Evolutionary conservation across 352 stramenopile genomes (phyloP), one percentile per base, ranked within the genome.

Genomic region (Thalassiosira hispida): DNA sequence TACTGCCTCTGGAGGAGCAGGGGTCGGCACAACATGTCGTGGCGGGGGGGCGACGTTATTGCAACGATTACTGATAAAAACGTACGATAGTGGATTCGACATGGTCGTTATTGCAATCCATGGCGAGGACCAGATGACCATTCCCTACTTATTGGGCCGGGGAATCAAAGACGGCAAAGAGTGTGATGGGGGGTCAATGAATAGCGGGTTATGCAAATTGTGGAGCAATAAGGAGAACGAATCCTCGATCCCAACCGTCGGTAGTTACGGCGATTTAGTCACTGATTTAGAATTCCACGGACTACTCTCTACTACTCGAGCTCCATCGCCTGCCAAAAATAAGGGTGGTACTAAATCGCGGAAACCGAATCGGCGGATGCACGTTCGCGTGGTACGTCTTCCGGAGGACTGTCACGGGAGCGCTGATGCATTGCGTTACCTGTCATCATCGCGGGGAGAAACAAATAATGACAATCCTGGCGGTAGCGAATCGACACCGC

Each of bases 341-440:
- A 60, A 25, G 14, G 27, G 1, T 5, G 25, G 16, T 40, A 16
- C n/a, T 14, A 35, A 14, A n/a, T 9, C 29, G 18, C 2, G 6
- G 4, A 47, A 4, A 25, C 27, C 23, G 11, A 11, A 33, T 46
- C 7, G 31, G 3, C 8, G 29, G 2, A 81, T 66, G 55, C 55
- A 51, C 25, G 62, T 81, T 22, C 57, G 56, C 22, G 73, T 81
- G 9, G 64, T 70, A 35, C 61, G 64, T 57, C 62, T 91, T 16
- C 55, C 66, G 6, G 56, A 77, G 61, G 70, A 88, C 5, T 90
- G 81, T 69, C 59, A 73, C 44, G 87, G 84, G 16, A 85, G 82
- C 27, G 72, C 83, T 18, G 85, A 91, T 84, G 87, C 80, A 11
- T 53, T 93, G 18, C 71, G 83, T 40, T 69, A 79, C 66, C 53